These are phyloP conservation scores for Smithsoniella earleae DNA, from an alignment of 163 green algal genomes.

Conservation along the genomic window DNA sequence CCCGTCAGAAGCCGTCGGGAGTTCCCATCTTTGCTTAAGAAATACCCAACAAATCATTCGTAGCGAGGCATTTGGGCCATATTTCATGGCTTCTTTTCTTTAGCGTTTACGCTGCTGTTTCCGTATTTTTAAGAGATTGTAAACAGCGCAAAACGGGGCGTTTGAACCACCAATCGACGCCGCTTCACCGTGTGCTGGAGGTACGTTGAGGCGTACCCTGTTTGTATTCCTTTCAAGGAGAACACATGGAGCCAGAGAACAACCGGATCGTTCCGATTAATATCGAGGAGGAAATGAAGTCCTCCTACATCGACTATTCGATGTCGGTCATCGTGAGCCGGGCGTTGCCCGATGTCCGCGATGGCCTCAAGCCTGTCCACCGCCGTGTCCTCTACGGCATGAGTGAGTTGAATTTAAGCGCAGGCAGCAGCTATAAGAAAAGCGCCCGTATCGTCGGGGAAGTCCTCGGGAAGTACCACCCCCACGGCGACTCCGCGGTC, in stretches of 20 bases:
- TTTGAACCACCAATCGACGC: no score
- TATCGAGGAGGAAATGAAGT: slow-evolving; percentile 49
- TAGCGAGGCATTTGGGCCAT: no score
- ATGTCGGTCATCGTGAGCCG: slow-evolving; percentile 96
- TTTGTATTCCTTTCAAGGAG: no score
- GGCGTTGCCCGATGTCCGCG: slow-evolving; percentile 82
- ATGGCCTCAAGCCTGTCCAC: slow-evolving; percentile 95
- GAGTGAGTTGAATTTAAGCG: slow-evolving; percentile 94
- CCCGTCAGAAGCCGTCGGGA: no score
- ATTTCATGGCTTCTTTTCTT: no score
- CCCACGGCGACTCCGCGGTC: slow-evolving; percentile 30
- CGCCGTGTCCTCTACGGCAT: slow-evolving; percentile 94
- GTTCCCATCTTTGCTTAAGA: no score
- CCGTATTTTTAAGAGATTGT: no score
- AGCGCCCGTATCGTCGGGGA: slow-evolving; percentile 32
- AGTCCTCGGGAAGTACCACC: slow-evolving; percentile 34
- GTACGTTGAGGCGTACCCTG: no score
- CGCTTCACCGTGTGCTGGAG: no score
- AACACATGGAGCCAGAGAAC: slow-evolving; percentile 48
- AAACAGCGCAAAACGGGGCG: no score
- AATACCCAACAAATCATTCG: no score
- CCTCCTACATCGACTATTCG: slow-evolving; percentile 72
- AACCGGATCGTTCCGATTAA: slow-evolving; percentile 50
- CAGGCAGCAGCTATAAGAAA: slow-evolving; percentile 36
- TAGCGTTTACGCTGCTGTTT: no score